Base-by-base conservation (phyloP, 192 early-diverging fungal genomes). In the Diversispora eburnea region DNA sequence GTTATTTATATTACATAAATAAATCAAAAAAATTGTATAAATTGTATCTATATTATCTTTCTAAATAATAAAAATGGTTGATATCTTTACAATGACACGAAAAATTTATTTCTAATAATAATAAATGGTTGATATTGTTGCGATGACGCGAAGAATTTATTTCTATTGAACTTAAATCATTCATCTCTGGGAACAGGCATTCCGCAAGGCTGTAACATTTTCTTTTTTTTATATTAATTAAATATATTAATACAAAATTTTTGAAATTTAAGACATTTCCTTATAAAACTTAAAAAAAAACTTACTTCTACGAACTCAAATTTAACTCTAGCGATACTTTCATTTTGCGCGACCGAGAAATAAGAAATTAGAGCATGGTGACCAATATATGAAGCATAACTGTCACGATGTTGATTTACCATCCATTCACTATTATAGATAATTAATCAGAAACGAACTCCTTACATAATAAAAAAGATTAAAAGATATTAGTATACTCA, bases 321-420 rank as follows among this genome's bases (percentile, higher is more conserved):
- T 76, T 88, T 88, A 70, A 90, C 86, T 41, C 93, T 75, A 9
- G 87, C 91, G 42, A 92, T 85, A 60, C 86, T 86, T 77, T 96
- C 92, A 79, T 96, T 94, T 75, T 96, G 91, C 2, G 94, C 93
- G 17, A 96, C 85, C 17, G 93, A 88, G 75, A 92, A 84, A 71
- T 93, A 93, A n/a, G 89, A 82, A 8, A 91, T 57, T 72, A 96
- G 80, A n/a, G 87, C 83, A 63, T 88, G 88, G 77, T 94, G 93
- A 49, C 92, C 92, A 69, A 93, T 81, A 67, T 87, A 86, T 0
- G 92, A 90, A 10, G 94, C 91, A 62, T 89, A 90, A 8, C 85
- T 89, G 72, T 96, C 94, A 64, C 94, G 81, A 64, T 94, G 90
- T 72, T 93, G 91, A 77, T 93, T 94, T 65, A 85, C 82, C n/a